Percentiles rank a stretch among this genome's conserved stretches.
phyloP scores from a whole-genome alignment of 2,329 filamentous ascomycete genomes.

The Gaeumannomyces sp. region DNA sequence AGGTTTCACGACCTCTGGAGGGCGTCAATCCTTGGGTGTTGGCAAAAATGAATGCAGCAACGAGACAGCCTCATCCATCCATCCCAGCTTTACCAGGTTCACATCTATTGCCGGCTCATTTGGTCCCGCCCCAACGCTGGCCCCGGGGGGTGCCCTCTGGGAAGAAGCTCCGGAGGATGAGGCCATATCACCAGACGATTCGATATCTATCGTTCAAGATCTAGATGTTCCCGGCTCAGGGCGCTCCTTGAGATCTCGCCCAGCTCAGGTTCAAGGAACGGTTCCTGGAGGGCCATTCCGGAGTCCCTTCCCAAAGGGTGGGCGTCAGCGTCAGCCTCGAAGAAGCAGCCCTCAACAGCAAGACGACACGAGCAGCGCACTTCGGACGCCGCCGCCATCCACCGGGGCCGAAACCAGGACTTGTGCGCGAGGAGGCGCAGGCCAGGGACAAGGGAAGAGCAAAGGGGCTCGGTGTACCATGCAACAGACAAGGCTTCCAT shows the following conservation, averaged over 20 bases:
- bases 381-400: background rate
- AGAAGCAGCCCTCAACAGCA: background rate
- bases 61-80: background rate
- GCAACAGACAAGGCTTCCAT: background rate
- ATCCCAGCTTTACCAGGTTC: background rate
- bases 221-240: background rate
- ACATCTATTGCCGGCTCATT: no score
- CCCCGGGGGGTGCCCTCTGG: background rate
- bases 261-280: no score
- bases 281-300: background rate
- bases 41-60: conserved; percentile 6
- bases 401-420: background rate
- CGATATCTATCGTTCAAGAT: background rate
- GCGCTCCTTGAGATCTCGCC: background rate
- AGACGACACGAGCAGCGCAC: background rate
- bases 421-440: no score
- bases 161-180: background rate
- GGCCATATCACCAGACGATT: background rate
- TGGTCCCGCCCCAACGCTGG: background rate
- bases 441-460: background rate
- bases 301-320: background rate
- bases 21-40: conserved; percentile 9
- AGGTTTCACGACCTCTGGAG: background rate
- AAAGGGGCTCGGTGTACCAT: background rate
- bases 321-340: background rate